Conservation (phyloP, 352 stramenopile species). For the Pythium sp. region DNA sequence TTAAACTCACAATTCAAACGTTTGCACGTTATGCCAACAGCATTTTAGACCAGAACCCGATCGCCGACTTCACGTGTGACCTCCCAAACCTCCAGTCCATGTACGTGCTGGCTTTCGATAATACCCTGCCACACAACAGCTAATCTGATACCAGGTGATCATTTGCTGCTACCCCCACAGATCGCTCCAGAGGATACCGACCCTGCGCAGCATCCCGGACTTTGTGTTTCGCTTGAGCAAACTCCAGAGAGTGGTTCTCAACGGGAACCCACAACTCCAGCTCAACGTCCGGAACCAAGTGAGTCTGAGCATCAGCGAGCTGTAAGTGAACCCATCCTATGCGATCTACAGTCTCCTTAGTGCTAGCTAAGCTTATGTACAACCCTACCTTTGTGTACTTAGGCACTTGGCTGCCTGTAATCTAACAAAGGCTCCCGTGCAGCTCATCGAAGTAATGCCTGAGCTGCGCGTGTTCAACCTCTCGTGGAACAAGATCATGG, state of each 20-base stretch:
- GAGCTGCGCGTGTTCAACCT: slow-evolving; percentile 21
- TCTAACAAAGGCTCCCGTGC: slow-evolving; percentile 6
- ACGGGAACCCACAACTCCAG: slow-evolving; percentile 21
- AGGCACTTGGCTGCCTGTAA: slow-evolving; percentile 21
- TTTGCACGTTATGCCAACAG: not conserved
- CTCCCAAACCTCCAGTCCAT: slow-evolving; percentile 21
- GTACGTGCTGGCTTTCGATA: slow-evolving; percentile 4
- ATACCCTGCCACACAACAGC: not conserved
- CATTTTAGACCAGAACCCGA: slow-evolving; percentile 24
- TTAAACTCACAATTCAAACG: not conserved
- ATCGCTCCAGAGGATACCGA: slow-evolving; percentile 25
- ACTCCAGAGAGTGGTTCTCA: slow-evolving; percentile 21
- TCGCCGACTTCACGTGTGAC: slow-evolving; percentile 16
- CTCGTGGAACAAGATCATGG: slow-evolving; percentile 21
- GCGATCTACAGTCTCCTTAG: not conserved
- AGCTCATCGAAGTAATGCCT: slow-evolving; percentile 13
- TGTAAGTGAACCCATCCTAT: slow-evolving; percentile 15
- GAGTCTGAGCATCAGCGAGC: slow-evolving; percentile 18
- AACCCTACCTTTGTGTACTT: not conserved
- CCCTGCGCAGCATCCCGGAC: slow-evolving; percentile 17
- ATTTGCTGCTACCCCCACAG: slow-evolving; percentile 8
- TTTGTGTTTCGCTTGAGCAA: slow-evolving; percentile 18
- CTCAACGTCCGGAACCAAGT: slow-evolving; percentile 9
- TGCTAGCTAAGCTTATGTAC: not conserved
- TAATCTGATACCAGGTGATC: not conserved